These are phyloP conservation scores for Coniochaeta ligniaria DNA, from an alignment of 2,329 filamentous ascomycete species.

Conservation along the genomic window DNA sequence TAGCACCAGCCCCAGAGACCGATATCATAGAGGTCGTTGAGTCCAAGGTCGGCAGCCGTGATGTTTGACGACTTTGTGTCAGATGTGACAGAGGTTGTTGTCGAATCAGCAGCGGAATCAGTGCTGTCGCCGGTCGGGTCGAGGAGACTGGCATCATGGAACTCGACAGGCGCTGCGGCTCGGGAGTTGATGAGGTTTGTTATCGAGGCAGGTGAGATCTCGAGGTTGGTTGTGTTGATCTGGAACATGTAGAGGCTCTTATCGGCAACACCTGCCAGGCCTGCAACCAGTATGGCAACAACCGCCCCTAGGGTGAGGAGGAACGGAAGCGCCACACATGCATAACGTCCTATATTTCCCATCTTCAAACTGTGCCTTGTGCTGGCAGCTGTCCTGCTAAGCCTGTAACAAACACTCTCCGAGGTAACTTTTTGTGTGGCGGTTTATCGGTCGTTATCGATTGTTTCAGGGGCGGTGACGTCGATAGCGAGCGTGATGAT, in stretches of 20 bases:
- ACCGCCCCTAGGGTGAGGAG: constrained; percentile 71
- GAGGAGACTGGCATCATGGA: constrained; percentile 11
- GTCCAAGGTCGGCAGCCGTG: constrained; percentile 49
- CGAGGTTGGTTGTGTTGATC: constrained; percentile 57
- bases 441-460: background rate
- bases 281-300: constrained; percentile 56
- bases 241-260: constrained; percentile 51
- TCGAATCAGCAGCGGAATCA: background rate
- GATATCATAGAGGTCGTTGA: constrained; percentile 74
- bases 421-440: background rate
- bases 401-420: background rate
- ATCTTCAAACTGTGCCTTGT: constrained; percentile 10
- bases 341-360: constrained; percentile 58
- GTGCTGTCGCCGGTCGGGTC: constrained; percentile 9
- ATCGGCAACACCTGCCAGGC: constrained; percentile 48
- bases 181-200: constrained; percentile 6
- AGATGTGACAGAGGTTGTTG: constrained; percentile 3
- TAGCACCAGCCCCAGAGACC: constrained; percentile 84
- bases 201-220: constrained; percentile 22
- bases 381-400: constrained; percentile 6
- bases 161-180: background rate
- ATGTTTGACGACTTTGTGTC: constrained; percentile 32
- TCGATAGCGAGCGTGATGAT: background rate
- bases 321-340: constrained; percentile 86
- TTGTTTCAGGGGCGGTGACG: background rate